Evolutionary conservation across 805 yeast genomes (phyloP), one percentile per base, ranked within the genome.

Genomic region (Ogataea methanolica): DNA sequence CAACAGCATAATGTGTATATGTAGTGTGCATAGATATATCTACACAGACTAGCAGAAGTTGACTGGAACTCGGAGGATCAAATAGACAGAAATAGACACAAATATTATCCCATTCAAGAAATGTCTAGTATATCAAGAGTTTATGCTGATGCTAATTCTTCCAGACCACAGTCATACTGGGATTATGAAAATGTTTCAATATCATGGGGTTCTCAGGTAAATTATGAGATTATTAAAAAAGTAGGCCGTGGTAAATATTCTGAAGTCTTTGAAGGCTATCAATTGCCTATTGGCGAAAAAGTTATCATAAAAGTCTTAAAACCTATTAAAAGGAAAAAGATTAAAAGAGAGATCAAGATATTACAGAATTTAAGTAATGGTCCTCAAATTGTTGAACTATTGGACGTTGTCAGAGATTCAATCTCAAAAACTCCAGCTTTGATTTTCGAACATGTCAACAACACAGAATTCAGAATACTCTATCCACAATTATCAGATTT

Each of bases 181-280:
- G 96, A 89, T 66, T 88, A 88, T 62, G 96, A 87, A 55, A 82
- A 82, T 52, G 71, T 76, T 34, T 70, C 74, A 12, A 75, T 83
- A 33, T 75, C 75, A 39, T 83, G 88, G 88, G 83, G 86, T 2
- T 61, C 72, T 6, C 76, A 76, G 46, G 51, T 53, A 4, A 57
- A 60, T 39, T 69, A 75, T 65, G 97, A 91, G 65, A 85, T 91
- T 51, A 78, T 86, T 45, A 75, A 77, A 52, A 88, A 90, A 67
- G 84, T 91, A 17, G 97, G 97, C 14, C 78, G 96, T 48, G 97
- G 97, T 23, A 91, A 88, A 70, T 91, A 90, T 68, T 85, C 95
- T n/a, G 97, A 91, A 66, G 97, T 91, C 31, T 91, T 91, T 64
- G 85, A 83, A 63, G 97, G 96, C 29, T 75, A 83, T 39, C 84